Conservation (phyloP, 495 filamentous ascomycete species). For the Neurospora tetrasperma region DNA sequence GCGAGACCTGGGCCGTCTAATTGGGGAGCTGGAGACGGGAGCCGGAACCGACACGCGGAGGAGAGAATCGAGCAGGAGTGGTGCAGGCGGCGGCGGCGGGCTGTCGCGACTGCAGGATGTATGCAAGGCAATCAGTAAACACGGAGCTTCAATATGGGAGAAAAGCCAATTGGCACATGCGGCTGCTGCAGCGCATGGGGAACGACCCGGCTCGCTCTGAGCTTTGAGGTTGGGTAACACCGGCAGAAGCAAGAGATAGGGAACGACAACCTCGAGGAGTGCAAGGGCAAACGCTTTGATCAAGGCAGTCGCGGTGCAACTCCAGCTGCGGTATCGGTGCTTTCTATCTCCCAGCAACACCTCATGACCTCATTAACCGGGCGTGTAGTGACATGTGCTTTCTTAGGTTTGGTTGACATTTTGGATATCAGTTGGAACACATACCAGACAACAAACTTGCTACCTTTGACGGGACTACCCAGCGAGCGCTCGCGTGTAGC, state of each 20-base stretch:
- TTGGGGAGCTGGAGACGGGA: conserved; percentile 9
- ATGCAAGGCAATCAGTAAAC: conserved; percentile 19
- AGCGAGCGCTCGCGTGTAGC: background rate
- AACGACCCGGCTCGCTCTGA: background rate
- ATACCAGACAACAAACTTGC: background rate
- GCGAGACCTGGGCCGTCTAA: conserved; percentile 10
- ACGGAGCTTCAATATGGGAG: background rate
- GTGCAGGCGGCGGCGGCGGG: conserved; percentile 1
- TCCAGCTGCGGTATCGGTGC: background rate
- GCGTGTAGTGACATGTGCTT: background rate
- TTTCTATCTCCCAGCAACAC: background rate
- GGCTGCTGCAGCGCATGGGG: background rate
- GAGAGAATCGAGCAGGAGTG: background rate
- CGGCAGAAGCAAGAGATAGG: background rate
- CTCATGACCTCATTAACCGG: background rate
- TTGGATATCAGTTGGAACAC: background rate
- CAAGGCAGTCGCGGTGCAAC: background rate
- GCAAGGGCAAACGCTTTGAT: background rate
- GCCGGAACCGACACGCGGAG: background rate
- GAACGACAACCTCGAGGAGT: background rate
- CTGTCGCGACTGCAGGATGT: conserved; percentile 6
- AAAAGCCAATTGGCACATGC: conserved; percentile 16
- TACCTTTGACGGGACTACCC: background rate
- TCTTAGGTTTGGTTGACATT: background rate
- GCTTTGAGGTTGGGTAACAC: background rate